Base-by-base conservation (phyloP, 2,329 filamentous ascomycete species). In the Cordyceps fumosorosea region DNA sequence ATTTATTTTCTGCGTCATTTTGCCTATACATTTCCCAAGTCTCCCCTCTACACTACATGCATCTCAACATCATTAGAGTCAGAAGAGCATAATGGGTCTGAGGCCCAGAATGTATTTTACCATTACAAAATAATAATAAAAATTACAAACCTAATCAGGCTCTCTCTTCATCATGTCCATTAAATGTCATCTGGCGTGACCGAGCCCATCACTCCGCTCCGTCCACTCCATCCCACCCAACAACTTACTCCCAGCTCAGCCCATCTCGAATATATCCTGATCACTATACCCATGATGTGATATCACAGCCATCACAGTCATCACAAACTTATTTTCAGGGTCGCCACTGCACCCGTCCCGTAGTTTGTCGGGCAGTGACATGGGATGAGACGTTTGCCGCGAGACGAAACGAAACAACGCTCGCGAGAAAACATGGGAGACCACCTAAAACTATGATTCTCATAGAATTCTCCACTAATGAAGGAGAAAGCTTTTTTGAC, bases 401-500 rank as follows among this genome's bases (percentile, higher is more conserved):
- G 14, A 14, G 11, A 44, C 40, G 40, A 44, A 6, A n/a, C 40
- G 40, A 18, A 18, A 18, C 40, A 16, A 10, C 2, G 6, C n/a
- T 48, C 10, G 24, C 53, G 58, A 60, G 50, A 29, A 54, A 54
- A 62, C 45, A 51, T 16, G 34, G 34, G 5, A 37, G 52, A 24
- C 60, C 18, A 32, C 47, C 22, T 29, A 20, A 10, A 29, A 29
- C 5, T 4, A 32, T 37, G 37, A 16, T 47, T 51, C 45, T 22
- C 16, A 22, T 20, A 11, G 34, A 37, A 47, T 26, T 26, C 40
- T 22, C 53, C 53, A 47, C 54, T 42, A 40, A 24, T 29, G 0
- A 37, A 42, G 22, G 32, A 47, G 47, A 53, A 20, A 62, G 48
- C 18, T 62, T 37, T 37, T 62, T 37, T 37, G 60, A 62, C 26